Conservation (phyloP, 495 filamentous ascomycete genomes). For the Terfezia claveryi region DNA sequence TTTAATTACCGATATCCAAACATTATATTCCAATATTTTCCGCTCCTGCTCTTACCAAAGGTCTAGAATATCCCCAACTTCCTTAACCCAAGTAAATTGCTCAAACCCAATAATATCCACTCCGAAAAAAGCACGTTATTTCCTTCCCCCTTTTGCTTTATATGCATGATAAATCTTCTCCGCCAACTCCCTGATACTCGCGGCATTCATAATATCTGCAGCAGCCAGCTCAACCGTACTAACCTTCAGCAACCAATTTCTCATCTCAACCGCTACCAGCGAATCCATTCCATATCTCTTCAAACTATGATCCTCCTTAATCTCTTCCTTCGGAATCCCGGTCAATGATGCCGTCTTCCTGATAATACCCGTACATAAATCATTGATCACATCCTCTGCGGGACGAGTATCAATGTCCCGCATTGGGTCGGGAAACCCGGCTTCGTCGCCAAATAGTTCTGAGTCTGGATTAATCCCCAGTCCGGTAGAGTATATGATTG, state of each 20-base stretch:
- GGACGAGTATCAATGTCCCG: neutral
- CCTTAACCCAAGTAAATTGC: no score
- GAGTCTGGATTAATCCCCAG: neutral
- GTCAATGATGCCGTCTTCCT: conserved; percentile 17
- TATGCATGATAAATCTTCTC: neutral
- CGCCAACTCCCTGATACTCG: neutral
- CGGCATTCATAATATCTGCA: neutral
- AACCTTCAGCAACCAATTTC: conserved; percentile 24
- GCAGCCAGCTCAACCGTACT: neutral
- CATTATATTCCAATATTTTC: no score
- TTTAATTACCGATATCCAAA: no score
- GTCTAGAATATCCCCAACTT: no score
- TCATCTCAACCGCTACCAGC: conserved; percentile 32
- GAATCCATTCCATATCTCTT: conserved; percentile 33
- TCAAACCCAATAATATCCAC: no score
- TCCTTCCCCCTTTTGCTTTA: neutral
- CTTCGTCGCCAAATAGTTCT: neutral
- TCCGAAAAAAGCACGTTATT: no score
- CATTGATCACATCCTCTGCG: neutral
- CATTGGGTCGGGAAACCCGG: neutral
- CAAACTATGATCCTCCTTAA: conserved; percentile 27
- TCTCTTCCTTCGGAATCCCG: conserved; percentile 30
- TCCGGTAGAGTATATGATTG: neutral
- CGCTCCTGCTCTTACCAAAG: no score
- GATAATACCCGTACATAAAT: neutral